These are phyloP conservation scores for Carex cristatella DNA, from an alignment of 176 grass and related monocot species.

Conservation along the genomic window DNA sequence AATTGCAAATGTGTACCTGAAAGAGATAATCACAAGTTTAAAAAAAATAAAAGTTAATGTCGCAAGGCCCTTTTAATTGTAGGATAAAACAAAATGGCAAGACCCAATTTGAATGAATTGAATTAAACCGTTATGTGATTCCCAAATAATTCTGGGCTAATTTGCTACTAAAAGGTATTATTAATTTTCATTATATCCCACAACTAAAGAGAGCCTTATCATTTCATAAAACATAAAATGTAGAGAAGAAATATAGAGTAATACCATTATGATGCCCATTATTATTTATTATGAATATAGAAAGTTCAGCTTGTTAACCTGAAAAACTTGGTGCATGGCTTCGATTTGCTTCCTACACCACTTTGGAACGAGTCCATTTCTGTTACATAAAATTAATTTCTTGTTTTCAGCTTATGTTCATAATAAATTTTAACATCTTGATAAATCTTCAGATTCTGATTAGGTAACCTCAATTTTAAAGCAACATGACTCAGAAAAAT, in stretches of 20 bases:
- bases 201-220: conserved; percentile 6
- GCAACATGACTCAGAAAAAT: not conserved
- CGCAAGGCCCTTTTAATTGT: conserved; percentile 5
- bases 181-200: not conserved
- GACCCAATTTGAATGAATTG: conserved; percentile 42
- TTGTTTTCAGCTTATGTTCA: conserved; percentile 43
- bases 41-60: not conserved
- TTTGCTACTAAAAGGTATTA: not conserved
- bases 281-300: conserved; percentile 26
- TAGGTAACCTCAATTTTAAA: not conserved
- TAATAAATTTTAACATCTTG: conserved; percentile 4
- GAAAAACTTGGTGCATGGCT: conserved; percentile 99
- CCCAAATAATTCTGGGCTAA: not conserved
- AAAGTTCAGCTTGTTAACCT: conserved; percentile 85
- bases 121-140: conserved; percentile 15
- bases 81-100: conserved; percentile 39
- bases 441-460: not conserved
- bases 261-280: conserved; percentile 52
- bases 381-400: conserved; percentile 98
- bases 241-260: conserved; percentile 38
- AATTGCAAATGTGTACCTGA: not conserved
- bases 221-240: conserved; percentile 15
- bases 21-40: conserved; percentile 5
- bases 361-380: conserved; percentile 93
- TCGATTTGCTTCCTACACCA: conserved; percentile 97